Evolutionary conservation across 2,329 filamentous ascomycete genomes (phyloP).

Genomic region (Clonostachys rhizophaga): DNA sequence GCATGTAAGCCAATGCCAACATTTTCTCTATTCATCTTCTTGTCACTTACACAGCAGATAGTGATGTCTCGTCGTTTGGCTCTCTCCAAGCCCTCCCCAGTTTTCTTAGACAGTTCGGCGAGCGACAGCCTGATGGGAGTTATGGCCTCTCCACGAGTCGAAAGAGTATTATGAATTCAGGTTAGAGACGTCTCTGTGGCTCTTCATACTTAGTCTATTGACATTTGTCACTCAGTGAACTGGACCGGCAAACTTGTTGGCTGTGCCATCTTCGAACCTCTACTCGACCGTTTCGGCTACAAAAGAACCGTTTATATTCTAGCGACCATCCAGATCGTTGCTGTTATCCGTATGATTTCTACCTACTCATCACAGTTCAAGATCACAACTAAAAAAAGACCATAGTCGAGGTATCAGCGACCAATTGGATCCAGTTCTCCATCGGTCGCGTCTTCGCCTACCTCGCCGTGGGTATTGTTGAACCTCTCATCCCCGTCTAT

Average conservation of each 20-base stretch:
- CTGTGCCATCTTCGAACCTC: conserved; percentile 1
- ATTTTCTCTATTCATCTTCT: neutral
- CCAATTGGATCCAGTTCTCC: conserved; percentile 2
- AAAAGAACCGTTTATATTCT: conserved; percentile 2
- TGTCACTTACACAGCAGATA: neutral
- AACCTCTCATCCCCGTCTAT: conserved; percentile 3
- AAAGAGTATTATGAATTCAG: conserved; percentile 2
- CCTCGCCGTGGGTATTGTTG: conserved; percentile 2
- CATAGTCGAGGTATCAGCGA: conserved; percentile 1
- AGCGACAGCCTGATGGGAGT: neutral
- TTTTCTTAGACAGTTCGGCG: conserved; percentile 2
- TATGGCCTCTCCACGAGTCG: neutral
- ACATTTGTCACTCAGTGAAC: neutral
- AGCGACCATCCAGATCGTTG: conserved; percentile 1
- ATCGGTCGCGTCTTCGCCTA: conserved; percentile 2
- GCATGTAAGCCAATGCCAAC: neutral
- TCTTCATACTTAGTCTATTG: neutral
- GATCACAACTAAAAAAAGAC: neutral
- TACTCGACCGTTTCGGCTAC: conserved; percentile 1
- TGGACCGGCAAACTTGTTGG: conserved; percentile 4
- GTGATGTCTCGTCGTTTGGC: conserved; percentile 2
- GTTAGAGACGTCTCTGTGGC: neutral
- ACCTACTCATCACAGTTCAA: neutral
- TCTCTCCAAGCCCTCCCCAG: conserved; percentile 2
- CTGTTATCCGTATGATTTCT: conserved; percentile 1